These are phyloP conservation scores for Chiua virens DNA, from an alignment of 768 basidiomycete genomes.

Conservation along the genomic window DNA sequence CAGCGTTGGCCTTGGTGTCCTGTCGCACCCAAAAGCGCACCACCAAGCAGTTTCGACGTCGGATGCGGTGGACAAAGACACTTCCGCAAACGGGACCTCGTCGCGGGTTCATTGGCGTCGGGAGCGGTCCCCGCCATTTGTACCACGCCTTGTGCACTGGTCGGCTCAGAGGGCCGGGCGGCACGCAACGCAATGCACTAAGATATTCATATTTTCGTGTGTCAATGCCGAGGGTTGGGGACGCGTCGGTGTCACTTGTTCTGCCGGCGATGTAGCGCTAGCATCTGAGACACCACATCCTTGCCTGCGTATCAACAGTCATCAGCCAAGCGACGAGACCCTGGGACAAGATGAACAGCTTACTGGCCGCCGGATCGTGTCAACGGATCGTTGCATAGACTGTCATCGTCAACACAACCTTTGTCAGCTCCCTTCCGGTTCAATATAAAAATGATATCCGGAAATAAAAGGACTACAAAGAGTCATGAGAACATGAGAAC, in stretches of 20 bases:
- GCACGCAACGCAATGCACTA: too few relatives aligned
- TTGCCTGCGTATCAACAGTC: not conserved
- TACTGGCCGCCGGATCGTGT: not conserved
- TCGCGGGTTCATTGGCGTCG: not conserved
- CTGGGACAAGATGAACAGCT: not conserved
- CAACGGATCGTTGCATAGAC: not conserved
- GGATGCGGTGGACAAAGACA: constrained; percentile 16
- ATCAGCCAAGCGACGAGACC: too few relatives aligned
- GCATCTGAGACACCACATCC: not conserved
- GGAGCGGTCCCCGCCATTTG: constrained; percentile 21
- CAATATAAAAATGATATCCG: too few relatives aligned
- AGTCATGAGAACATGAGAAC: not conserved
- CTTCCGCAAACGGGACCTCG: not conserved
- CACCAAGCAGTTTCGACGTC: not conserved
- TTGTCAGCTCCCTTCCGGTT: not conserved
- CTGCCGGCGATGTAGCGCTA: not conserved
- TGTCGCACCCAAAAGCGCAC: constrained; percentile 14
- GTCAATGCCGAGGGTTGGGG: not conserved
- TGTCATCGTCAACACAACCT: not conserved
- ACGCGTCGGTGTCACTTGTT: not conserved
- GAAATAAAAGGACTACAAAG: too few relatives aligned
- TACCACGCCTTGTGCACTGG: constrained; percentile 3
- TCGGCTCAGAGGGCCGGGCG: too few relatives aligned
- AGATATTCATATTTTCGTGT: not conserved
- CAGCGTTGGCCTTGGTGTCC: not conserved